A percentile compares a stretch with the other conserved stretches of the same genome.
Conservation (phyloP, 192 early-diverging fungal genomes). For the Helicostylum pulchrum region DNA sequence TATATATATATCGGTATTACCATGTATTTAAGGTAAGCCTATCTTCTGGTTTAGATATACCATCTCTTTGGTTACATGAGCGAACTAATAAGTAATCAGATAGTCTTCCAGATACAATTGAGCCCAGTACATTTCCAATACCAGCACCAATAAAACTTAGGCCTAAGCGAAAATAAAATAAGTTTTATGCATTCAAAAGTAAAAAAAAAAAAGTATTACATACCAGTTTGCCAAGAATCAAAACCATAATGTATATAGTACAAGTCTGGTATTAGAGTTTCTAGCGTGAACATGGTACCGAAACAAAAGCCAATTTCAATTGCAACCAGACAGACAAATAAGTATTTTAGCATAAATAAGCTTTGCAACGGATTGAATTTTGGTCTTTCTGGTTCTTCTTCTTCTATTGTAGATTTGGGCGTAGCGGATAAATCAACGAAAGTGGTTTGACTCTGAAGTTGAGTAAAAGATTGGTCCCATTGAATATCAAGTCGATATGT, state of each 20-base stretch:
- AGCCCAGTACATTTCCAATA: slow-evolving; percentile 41
- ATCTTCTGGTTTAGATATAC: slow-evolving; percentile 38
- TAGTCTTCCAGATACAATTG: slow-evolving; percentile 36
- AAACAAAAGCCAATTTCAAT: slow-evolving; percentile 25
- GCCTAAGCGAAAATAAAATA: background rate
- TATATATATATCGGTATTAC: background rate
- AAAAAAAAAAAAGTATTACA: background rate
- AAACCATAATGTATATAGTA: slow-evolving; percentile 26
- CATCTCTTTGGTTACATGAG: slow-evolving; percentile 28
- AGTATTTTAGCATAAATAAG: slow-evolving; percentile 2
- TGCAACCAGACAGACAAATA: slow-evolving; percentile 2
- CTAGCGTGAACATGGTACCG: slow-evolving; percentile 49
- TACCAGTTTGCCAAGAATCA: slow-evolving; percentile 36
- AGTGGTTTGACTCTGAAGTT: background rate
- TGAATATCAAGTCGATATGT: slow-evolving; percentile 1
- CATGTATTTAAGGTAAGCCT: slow-evolving; percentile 41
- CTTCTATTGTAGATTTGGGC: background rate
- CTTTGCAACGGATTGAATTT: slow-evolving; percentile 7
- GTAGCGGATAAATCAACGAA: too few relatives aligned
- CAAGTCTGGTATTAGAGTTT: slow-evolving; percentile 31
- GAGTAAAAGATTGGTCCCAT: slow-evolving; percentile 1
- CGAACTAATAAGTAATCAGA: slow-evolving; percentile 39
- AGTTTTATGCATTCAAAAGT: background rate
- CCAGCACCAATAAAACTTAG: slow-evolving; percentile 39
- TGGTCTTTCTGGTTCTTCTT: background rate